Conservation (phyloP, 495 filamentous ascomycete species). For the Penicillium canescens region DNA sequence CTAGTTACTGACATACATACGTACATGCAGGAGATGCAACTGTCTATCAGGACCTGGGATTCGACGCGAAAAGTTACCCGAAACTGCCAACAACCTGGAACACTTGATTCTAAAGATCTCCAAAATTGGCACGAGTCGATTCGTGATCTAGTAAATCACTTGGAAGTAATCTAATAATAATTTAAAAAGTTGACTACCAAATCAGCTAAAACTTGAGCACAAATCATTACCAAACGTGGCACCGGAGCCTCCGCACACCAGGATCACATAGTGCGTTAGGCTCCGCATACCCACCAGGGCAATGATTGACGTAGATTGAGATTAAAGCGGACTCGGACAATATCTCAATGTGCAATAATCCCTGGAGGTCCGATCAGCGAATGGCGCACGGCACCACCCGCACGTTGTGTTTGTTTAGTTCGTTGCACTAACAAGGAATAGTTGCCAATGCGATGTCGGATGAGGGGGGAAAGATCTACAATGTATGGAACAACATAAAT, state of each 20-base stretch:
- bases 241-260: neutral
- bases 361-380: slow-evolving; percentile 6
- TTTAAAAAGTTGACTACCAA: no score
- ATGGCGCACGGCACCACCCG: slow-evolving; percentile 8
- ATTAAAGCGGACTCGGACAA: slow-evolving; percentile 1
- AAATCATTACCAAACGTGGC: neutral
- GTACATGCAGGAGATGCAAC: slow-evolving; percentile 45
- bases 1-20: neutral
- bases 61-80: slow-evolving; percentile 52
- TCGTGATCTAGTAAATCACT: neutral
- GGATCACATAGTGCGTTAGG: neutral
- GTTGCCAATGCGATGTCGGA: no score
- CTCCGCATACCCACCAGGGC: neutral
- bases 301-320: slow-evolving; percentile 8
- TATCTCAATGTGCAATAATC: neutral
- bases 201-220: neutral
- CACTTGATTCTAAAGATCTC: neutral
- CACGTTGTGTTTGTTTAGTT: slow-evolving; percentile 6
- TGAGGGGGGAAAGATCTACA: neutral
- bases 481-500: neutral
- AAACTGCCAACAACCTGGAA: slow-evolving; percentile 53
- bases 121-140: neutral
- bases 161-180: no score
- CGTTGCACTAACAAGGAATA: no score
- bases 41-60: slow-evolving; percentile 54